Percentiles rank a stretch among this genome's conserved stretches.
These are phyloP conservation scores for Botrytis galanthina DNA, from an alignment of 2,329 filamentous ascomycete species.

Conservation along the genomic window DNA sequence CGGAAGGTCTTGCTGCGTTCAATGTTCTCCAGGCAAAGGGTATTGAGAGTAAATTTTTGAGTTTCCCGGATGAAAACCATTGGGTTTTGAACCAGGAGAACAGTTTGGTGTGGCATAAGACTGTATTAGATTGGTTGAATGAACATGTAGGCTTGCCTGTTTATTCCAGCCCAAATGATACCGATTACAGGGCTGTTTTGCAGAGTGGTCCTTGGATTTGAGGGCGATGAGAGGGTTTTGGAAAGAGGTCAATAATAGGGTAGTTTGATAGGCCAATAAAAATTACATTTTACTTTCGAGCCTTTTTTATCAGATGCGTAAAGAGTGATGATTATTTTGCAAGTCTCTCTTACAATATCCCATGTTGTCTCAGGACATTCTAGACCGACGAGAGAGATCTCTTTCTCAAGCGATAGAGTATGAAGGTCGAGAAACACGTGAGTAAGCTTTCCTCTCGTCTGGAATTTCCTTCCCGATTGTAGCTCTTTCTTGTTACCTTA, in stretches of 20 bases:
- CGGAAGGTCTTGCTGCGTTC: slow-evolving; percentile 66
- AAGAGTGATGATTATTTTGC: too few species aligned
- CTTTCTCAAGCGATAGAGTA: neutral
- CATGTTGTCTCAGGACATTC: neutral
- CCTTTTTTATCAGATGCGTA: neutral
- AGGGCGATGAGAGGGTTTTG: accelerated
- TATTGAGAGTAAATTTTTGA: slow-evolving; percentile 58
- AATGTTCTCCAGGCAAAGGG: slow-evolving; percentile 54
- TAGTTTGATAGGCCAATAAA: neutral
- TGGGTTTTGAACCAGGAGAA: slow-evolving; percentile 89
- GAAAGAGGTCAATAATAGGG: neutral
- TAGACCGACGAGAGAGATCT: neutral
- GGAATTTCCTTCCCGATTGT: neutral
- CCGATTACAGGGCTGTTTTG: slow-evolving; percentile 8
- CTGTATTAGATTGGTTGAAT: slow-evolving; percentile 76
- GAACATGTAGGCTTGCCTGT: slow-evolving; percentile 17
- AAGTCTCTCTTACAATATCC: neutral
- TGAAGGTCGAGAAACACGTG: neutral
- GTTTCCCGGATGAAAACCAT: slow-evolving; percentile 65
- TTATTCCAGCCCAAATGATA: slow-evolving; percentile 19
- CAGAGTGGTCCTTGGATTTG: slow-evolving; percentile 18
- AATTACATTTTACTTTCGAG: neutral
- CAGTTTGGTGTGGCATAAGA: slow-evolving; percentile 78
- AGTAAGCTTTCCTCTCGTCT: neutral
- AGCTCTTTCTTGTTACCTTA: neutral